Evolutionary conservation across 176 grass and related monocot species (phyloP).

Genomic region (Oryza punctata): DNA sequence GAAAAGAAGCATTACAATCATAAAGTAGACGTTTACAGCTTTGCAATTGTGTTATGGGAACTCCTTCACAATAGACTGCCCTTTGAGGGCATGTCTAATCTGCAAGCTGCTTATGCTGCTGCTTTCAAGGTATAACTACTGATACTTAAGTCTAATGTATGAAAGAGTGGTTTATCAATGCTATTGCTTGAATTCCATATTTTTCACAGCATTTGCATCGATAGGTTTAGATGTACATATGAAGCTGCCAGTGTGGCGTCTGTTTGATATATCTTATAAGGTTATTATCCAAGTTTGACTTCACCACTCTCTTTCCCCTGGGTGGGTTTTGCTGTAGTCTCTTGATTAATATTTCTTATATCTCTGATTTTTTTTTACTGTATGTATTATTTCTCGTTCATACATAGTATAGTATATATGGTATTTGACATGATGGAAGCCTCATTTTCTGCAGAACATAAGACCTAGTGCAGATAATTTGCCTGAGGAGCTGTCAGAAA

Average conservation of each 20-base stretch:
- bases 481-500: slow-evolving; percentile 65
- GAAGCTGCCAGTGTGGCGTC: not conserved
- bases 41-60: slow-evolving; percentile 98
- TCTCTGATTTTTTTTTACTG: not conserved
- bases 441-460: slow-evolving; percentile 66
- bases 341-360: slow-evolving; percentile 4
- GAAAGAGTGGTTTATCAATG: not conserved
- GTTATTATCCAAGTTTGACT: not conserved
- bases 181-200: not conserved
- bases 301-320: not conserved
- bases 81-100: slow-evolving; percentile 98
- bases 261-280: not conserved
- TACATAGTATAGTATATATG: not conserved
- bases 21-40: slow-evolving; percentile 99
- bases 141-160: not conserved
- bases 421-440: slow-evolving; percentile 24
- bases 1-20: slow-evolving; percentile 99
- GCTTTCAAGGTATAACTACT: slow-evolving; percentile 90
- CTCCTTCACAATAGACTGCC: slow-evolving; percentile 87
- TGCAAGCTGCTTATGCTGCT: slow-evolving; percentile 98
- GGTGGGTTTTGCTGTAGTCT: not conserved
- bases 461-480: slow-evolving; percentile 94
- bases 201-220: not conserved
- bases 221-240: not conserved
- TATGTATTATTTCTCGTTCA: not conserved